Conservation (phyloP, 2,329 filamentous ascomycete genomes). For the Neonectria ditissima region DNA sequence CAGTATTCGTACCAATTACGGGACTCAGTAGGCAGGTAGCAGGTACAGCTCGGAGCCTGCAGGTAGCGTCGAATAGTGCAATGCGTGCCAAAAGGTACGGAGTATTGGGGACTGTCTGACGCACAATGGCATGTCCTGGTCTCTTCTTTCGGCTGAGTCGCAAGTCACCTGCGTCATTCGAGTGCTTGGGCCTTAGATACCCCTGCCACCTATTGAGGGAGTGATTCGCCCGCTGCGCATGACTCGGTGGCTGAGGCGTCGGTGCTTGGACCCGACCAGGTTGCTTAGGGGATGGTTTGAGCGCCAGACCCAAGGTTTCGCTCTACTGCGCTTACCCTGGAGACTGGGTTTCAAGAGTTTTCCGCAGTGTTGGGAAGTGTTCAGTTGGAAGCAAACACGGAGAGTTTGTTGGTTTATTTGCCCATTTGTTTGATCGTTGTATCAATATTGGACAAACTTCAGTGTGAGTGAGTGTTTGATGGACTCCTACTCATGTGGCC, state of each 20-base stretch:
- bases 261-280: slow-evolving; percentile 1
- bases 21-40: too few species aligned
- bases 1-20: background rate
- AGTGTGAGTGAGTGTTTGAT: background rate
- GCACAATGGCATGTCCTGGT: background rate
- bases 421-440: background rate
- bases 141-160: slow-evolving; percentile 13
- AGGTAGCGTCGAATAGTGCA: background rate
- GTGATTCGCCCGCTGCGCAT: slow-evolving; percentile 31
- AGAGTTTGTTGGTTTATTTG: background rate
- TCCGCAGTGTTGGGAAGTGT: too few species aligned
- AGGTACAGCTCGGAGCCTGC: too few species aligned
- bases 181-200: slow-evolving; percentile 10
- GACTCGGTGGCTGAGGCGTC: slow-evolving; percentile 28
- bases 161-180: slow-evolving; percentile 44
- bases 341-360: background rate
- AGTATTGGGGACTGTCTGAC: background rate
- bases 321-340: background rate
- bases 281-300: slow-evolving; percentile 1
- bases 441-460: background rate
- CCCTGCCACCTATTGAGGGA: slow-evolving; percentile 4
- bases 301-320: background rate
- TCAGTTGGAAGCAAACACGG: too few species aligned
- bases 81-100: background rate
- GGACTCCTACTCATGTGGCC: background rate